Evolutionary conservation across 192 early-diverging fungal genomes (phyloP).

Genomic region (Backusella macrospora): DNA sequence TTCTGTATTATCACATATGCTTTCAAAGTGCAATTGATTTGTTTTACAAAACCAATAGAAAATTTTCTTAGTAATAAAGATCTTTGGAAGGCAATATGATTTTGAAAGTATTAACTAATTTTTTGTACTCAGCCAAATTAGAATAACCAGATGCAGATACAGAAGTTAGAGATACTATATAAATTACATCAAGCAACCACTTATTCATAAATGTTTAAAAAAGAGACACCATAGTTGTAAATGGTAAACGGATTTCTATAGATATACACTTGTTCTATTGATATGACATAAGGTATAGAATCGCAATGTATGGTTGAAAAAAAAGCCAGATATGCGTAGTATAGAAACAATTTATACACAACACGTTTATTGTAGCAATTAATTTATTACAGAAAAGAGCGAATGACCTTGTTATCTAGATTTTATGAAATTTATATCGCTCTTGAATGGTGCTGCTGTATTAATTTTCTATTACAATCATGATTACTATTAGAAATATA

Average conservation of each 20-base stretch:
- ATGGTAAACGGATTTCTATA: too few species aligned
- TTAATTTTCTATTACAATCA: neutral
- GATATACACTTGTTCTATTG: too few species aligned
- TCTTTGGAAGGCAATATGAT: too few species aligned
- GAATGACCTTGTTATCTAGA: neutral
- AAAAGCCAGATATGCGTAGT: neutral
- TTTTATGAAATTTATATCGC: neutral
- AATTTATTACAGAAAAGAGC: conserved; percentile 4
- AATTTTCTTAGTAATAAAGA: too few species aligned
- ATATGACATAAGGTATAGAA: too few species aligned
- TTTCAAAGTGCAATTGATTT: too few species aligned
- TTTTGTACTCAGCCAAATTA: conserved; percentile 11
- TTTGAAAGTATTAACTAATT: neutral
- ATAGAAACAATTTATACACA: conserved; percentile 2
- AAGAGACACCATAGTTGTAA: too few species aligned
- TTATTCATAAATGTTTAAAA: too few species aligned
- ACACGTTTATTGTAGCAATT: conserved; percentile 13
- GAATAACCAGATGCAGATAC: neutral
- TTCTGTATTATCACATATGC: neutral
- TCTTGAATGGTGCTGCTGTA: neutral
- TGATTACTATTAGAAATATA: neutral
- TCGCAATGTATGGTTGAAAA: too few species aligned
- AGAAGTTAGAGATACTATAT: neutral
- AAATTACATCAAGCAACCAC: too few species aligned
- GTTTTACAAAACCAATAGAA: too few species aligned